phyloP scores from a whole-genome alignment of 2,329 filamentous ascomycete species.

The Aspergillus latus region DNA sequence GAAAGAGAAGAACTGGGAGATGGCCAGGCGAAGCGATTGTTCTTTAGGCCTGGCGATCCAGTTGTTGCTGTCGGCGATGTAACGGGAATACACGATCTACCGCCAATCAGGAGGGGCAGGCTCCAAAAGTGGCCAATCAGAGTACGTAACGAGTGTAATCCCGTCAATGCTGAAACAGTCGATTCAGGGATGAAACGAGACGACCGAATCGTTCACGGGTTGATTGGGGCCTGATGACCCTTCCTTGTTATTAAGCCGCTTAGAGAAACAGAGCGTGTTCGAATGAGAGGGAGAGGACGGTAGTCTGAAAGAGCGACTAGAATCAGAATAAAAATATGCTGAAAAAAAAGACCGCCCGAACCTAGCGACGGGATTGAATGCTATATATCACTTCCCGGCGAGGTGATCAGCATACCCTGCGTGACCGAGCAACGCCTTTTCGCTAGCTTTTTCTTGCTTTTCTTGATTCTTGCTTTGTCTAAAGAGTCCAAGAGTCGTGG shows the following conservation, averaged over 20 bases:
- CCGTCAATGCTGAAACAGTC: conserved; percentile 10
- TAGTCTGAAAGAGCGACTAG: conserved; percentile 2
- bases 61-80: background rate
- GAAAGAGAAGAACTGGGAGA: conserved; percentile 8
- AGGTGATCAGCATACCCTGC: conserved; percentile 10
- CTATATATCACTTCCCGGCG: conserved; percentile 4
- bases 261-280: background rate
- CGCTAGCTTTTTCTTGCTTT: background rate
- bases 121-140: background rate
- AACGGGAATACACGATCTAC: conserved; percentile 7
- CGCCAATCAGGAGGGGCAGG: conserved; percentile 8
- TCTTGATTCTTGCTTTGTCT: no score
- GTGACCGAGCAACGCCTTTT: conserved; percentile 4
- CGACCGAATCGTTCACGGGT: background rate
- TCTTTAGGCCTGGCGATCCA: conserved; percentile 1
- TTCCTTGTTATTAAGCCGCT: background rate
- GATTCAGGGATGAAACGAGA: conserved; percentile 12
- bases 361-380: background rate
- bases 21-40: background rate
- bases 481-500: no score
- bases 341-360: background rate
- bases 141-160: background rate
- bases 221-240: conserved; percentile 11
- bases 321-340: background rate
- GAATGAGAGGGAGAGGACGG: background rate